Evolutionary conservation across 2,329 filamentous ascomycete species (phyloP).

Genomic region (Aspergillus sp.): DNA sequence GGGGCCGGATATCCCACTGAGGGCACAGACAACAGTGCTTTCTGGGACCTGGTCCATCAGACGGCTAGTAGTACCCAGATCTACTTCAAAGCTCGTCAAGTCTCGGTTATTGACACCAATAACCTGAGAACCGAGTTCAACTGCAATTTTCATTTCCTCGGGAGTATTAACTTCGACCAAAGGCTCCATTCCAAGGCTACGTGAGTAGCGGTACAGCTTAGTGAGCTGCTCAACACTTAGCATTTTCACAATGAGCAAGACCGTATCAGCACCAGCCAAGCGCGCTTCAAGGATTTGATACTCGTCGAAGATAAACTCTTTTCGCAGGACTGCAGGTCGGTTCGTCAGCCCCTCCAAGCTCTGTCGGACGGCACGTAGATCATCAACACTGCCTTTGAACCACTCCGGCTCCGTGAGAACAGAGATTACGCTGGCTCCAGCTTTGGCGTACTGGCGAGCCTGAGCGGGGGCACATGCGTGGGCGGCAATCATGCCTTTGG

Average conservation of each 20-base stretch:
- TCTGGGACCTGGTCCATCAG: conserved; percentile 79
- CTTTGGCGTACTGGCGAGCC: conserved; percentile 82
- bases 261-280: conserved; percentile 85
- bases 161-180: conserved; percentile 92
- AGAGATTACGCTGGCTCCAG: conserved; percentile 92
- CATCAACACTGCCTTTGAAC: conserved; percentile 98
- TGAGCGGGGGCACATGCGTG: conserved; percentile 82
- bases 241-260: conserved; percentile 98
- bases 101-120: conserved; percentile 98
- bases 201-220: conserved; percentile 78
- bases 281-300: conserved; percentile 96
- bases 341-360: conserved; percentile 87
- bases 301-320: conserved; percentile 96
- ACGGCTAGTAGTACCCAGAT: conserved; percentile 82
- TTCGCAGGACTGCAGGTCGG: conserved; percentile 81
- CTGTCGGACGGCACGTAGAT: conserved; percentile 77
- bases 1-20: conserved; percentile 86
- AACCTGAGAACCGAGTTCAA: conserved; percentile 76
- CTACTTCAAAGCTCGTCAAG: conserved; percentile 91
- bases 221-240: conserved; percentile 66
- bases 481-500: conserved; percentile 87
- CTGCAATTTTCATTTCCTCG: conserved; percentile 83
- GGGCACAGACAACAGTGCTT: conserved; percentile 79
- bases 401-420: conserved; percentile 98
- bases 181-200: conserved; percentile 90